Conservation (phyloP, 2,329 filamentous ascomycete species). For the Botrytis pseudocinerea region DNA sequence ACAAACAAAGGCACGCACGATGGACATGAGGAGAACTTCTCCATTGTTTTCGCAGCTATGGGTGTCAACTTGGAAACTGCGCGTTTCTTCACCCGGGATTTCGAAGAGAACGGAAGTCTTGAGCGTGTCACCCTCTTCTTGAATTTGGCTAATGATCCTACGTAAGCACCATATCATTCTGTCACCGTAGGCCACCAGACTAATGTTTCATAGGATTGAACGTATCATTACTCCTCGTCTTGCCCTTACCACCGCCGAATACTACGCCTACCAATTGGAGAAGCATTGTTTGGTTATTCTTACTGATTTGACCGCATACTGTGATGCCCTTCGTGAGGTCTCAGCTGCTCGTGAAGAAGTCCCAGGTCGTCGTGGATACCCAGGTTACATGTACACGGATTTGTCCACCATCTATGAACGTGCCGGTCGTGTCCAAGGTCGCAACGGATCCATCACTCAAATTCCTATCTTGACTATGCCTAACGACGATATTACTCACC, state of each 20-base stretch:
- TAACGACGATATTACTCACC: slow-evolving; percentile 99
- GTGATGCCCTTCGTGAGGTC: slow-evolving; percentile 97
- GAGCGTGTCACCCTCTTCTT: slow-evolving; percentile 97
- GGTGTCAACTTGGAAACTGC: slow-evolving; percentile 99
- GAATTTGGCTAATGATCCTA: slow-evolving; percentile 98
- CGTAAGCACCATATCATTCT: slow-evolving; percentile 57
- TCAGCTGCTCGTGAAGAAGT: slow-evolving; percentile 98
- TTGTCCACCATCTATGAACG: slow-evolving; percentile 99
- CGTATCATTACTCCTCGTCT: slow-evolving; percentile 99
- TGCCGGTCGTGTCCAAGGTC: slow-evolving; percentile 93
- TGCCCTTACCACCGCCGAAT: slow-evolving; percentile 95
- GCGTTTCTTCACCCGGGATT: slow-evolving; percentile 97
- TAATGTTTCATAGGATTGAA: slow-evolving; percentile 69
- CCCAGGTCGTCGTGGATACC: slow-evolving; percentile 97
- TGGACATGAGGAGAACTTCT: slow-evolving; percentile 98
- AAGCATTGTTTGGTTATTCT: slow-evolving; percentile 99
- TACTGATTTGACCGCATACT: slow-evolving; percentile 97
- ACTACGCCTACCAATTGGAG: slow-evolving; percentile 99
- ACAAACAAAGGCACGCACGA: slow-evolving; percentile 96
- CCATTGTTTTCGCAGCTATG: slow-evolving; percentile 99
- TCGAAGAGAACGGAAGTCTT: slow-evolving; percentile 98
- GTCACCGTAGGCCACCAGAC: neutral
- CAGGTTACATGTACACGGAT: slow-evolving; percentile 99
- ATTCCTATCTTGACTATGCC: slow-evolving; percentile 99
- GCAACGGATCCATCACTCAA: slow-evolving; percentile 98